Percentiles rank a stretch among this genome's conserved stretches.
phyloP scores from a whole-genome alignment of 257 asterid species.

The Penstemon davidsonii region DNA sequence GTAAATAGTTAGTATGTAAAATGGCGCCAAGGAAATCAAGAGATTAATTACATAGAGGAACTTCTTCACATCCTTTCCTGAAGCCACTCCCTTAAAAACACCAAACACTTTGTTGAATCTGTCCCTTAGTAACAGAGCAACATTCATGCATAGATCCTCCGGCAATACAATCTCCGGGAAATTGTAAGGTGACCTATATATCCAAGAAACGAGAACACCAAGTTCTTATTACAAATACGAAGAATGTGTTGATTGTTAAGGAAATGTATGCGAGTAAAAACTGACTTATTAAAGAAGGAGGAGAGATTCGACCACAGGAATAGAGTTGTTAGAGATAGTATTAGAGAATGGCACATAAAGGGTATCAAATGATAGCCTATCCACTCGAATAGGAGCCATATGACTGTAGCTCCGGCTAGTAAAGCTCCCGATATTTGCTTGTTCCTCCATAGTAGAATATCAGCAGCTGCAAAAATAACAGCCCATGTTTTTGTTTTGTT shows the following conservation, averaged over 20 bases:
- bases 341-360: constrained; percentile 79
- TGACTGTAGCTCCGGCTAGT: constrained; percentile 77
- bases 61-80: constrained; percentile 74
- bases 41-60: constrained; percentile 48
- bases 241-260: too few species aligned
- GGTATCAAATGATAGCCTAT: constrained; percentile 83
- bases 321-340: constrained; percentile 64
- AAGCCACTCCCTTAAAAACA: constrained; percentile 56
- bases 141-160: constrained; percentile 49
- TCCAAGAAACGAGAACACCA: constrained; percentile 3
- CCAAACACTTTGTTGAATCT: constrained; percentile 52
- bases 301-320: constrained; percentile 89
- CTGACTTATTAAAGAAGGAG: constrained; percentile 71
- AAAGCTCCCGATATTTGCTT: constrained; percentile 79
- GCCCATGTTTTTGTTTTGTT: background rate
- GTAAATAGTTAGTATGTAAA: background rate
- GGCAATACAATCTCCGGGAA: constrained; percentile 64
- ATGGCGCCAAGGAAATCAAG: background rate
- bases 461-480: constrained; percentile 62
- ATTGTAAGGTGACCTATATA: constrained; percentile 55
- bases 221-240: too few species aligned
- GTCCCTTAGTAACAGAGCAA: constrained; percentile 61
- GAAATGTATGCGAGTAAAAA: background rate
- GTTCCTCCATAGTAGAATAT: constrained; percentile 90
- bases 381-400: constrained; percentile 93